phyloP scores from a whole-genome alignment of 495 filamentous ascomycete genomes.

The Penicillium riverlandense region DNA sequence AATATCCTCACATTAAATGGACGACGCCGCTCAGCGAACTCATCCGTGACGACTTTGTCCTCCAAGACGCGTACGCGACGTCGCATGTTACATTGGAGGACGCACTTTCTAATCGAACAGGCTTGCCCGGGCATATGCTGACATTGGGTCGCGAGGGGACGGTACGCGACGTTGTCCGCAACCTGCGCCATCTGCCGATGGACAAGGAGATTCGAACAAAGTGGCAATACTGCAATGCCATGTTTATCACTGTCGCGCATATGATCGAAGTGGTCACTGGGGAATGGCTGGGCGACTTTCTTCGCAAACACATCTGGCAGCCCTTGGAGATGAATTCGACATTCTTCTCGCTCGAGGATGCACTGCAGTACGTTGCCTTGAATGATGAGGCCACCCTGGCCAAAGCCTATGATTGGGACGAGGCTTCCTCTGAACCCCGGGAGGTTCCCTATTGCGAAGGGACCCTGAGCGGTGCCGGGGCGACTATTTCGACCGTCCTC shows the following conservation, averaged over 20 bases:
- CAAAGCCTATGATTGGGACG: constrained; percentile 4
- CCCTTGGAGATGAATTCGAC: constrained; percentile 42
- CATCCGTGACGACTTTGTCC: constrained; percentile 45
- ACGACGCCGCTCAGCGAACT: constrained; percentile 41
- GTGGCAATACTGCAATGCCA: constrained; percentile 47
- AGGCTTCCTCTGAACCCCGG: neutral
- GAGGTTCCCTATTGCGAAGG: constrained; percentile 6
- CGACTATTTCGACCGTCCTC: constrained; percentile 37
- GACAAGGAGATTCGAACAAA: constrained; percentile 27
- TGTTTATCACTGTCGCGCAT: constrained; percentile 40
- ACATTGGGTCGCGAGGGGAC: constrained; percentile 12
- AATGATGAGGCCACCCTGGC: neutral
- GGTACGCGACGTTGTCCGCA: constrained; percentile 24
- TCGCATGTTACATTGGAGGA: constrained; percentile 44
- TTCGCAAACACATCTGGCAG: constrained; percentile 36
- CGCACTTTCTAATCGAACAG: constrained; percentile 43
- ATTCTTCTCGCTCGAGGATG: constrained; percentile 27
- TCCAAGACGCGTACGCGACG: constrained; percentile 32
- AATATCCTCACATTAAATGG: constrained; percentile 29
- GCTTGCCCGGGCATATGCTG: constrained; percentile 36
- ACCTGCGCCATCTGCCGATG: constrained; percentile 36
- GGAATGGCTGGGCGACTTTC: constrained; percentile 30
- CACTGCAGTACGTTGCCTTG: constrained; percentile 2
- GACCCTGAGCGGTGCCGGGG: constrained; percentile 35
- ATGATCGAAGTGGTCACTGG: constrained; percentile 23